Evolutionary conservation across 2,329 filamentous ascomycete species (phyloP).

Genomic region (Colletotrichum sp.): DNA sequence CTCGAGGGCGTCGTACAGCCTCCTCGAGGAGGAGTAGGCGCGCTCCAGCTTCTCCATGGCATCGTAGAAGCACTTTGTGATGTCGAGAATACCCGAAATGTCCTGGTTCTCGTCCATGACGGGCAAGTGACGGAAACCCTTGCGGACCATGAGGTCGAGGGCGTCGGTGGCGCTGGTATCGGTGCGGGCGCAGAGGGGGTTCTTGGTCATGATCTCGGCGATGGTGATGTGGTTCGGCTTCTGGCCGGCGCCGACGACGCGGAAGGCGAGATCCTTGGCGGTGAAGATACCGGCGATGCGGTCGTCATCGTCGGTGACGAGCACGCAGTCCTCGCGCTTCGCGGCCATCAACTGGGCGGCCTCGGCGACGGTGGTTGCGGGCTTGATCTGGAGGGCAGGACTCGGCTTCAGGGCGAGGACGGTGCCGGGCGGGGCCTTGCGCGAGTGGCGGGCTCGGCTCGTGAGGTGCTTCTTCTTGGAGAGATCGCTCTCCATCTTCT

Average conservation of each 20-base stretch:
- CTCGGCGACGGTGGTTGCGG: constrained; percentile 89
- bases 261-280: constrained; percentile 96
- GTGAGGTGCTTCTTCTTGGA: constrained; percentile 93
- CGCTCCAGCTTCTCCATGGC: constrained; percentile 99
- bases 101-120: constrained; percentile 99
- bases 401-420: constrained; percentile 95
- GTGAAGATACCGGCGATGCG: constrained; percentile 99
- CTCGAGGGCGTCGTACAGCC: constrained; percentile 95
- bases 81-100: constrained; percentile 96
- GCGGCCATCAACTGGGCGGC: constrained; percentile 98
- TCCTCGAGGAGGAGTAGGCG: constrained; percentile 96
- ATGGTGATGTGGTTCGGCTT: constrained; percentile 92
- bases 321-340: constrained; percentile 95
- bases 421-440: constrained; percentile 94
- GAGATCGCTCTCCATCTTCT: constrained; percentile 96
- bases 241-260: constrained; percentile 88
- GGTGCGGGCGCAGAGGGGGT: constrained; percentile 94
- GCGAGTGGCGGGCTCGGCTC: constrained; percentile 78
- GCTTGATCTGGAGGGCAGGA: constrained; percentile 96
- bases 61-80: constrained; percentile 99
- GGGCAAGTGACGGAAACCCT: constrained; percentile 95
- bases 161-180: constrained; percentile 98
- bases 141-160: constrained; percentile 95
- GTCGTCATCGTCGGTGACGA: constrained; percentile 98
- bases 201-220: constrained; percentile 99